These are phyloP conservation scores for Collybia sordida DNA, from an alignment of 768 basidiomycete genomes.

Conservation along the genomic window DNA sequence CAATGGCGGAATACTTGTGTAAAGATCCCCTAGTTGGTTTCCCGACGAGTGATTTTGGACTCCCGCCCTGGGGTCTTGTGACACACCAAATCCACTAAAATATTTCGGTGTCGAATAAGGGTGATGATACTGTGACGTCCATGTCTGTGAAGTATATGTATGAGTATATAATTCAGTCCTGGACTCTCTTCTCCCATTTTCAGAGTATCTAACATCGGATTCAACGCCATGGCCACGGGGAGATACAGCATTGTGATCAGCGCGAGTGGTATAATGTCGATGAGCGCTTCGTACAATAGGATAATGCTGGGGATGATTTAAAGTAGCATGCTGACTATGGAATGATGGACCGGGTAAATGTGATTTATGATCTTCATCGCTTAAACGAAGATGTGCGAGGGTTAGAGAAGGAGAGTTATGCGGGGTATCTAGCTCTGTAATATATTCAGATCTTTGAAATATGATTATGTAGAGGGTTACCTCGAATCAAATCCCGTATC, in stretches of 20 bases:
- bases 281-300: not conserved
- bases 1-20: constrained; percentile 1
- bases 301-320: too few species aligned
- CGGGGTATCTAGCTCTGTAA: not conserved
- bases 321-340: too few species aligned
- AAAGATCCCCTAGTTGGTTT: constrained; percentile 9
- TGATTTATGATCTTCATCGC: constrained; percentile 31
- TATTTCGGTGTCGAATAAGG: not conserved
- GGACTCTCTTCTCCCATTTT: too few species aligned
- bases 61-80: too few species aligned
- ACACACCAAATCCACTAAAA: not conserved
- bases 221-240: not conserved
- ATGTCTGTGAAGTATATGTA: not conserved
- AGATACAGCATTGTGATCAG: not conserved
- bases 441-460: not conserved
- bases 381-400: constrained; percentile 42
- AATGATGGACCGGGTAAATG: not conserved
- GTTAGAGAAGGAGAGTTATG: constrained; percentile 37
- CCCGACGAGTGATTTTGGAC: too few species aligned
- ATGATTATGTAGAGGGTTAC: constrained; percentile 25
- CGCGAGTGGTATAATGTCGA: not conserved
- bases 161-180: too few species aligned
- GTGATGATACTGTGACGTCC: not conserved
- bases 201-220: not conserved
- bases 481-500: constrained; percentile 68